phyloP scores from a whole-genome alignment of 2,329 filamentous ascomycete genomes.

The Microcyclosporella mali region DNA sequence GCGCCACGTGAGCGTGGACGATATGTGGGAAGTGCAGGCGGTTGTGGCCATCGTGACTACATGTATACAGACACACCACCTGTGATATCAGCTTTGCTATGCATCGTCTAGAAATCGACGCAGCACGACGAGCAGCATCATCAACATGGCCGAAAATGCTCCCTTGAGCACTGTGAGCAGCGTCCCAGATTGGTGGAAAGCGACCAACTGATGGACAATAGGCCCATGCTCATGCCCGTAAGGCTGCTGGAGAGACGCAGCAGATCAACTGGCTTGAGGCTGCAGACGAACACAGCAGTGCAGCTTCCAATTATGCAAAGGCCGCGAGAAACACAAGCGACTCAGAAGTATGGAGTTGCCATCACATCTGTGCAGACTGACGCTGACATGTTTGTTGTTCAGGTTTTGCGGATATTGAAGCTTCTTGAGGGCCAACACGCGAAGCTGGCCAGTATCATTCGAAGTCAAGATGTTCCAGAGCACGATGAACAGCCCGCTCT shows the following conservation, averaged over 20 bases:
- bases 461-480: slow-evolving; percentile 47
- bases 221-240: slow-evolving; percentile 84
- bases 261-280: slow-evolving; percentile 70
- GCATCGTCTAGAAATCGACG: background rate
- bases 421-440: slow-evolving; percentile 85
- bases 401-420: slow-evolving; percentile 76
- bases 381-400: too few relatives aligned
- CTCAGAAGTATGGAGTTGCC: slow-evolving; percentile 47
- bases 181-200: background rate
- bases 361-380: too few relatives aligned
- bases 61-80: too few relatives aligned
- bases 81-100: too few relatives aligned
- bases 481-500: background rate
- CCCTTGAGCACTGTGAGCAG: slow-evolving; percentile 10
- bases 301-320: slow-evolving; percentile 80
- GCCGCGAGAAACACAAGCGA: slow-evolving; percentile 68
- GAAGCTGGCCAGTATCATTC: slow-evolving; percentile 73
- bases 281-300: slow-evolving; percentile 79
- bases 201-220: slow-evolving; percentile 32
- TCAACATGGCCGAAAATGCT: slow-evolving; percentile 9
- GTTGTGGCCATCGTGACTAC: too few relatives aligned
- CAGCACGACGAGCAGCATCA: background rate
- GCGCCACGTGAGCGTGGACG: too few relatives aligned
- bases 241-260: slow-evolving; percentile 66
- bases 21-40: too few relatives aligned